A percentile compares a stretch with the other conserved stretches of the same genome.
Evolutionary conservation across 768 basidiomycete genomes (phyloP).

Genomic region (Chiua virens): DNA sequence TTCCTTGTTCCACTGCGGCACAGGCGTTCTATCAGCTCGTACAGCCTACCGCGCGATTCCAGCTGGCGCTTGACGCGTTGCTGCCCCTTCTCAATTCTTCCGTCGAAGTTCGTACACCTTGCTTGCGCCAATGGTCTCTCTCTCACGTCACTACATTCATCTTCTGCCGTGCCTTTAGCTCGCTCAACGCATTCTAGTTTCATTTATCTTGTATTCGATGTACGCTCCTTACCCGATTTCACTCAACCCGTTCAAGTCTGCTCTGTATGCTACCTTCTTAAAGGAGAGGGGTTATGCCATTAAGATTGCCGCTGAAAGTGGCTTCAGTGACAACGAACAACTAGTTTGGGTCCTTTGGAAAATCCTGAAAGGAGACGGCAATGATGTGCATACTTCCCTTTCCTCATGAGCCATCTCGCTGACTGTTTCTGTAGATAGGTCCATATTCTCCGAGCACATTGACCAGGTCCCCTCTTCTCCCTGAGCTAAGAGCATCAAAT

Average conservation of each 20-base stretch:
- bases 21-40: conserved; percentile 76
- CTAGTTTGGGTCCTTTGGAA: conserved; percentile 88
- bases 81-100: conserved; percentile 65
- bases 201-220: conserved; percentile 77
- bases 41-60: conserved; percentile 74
- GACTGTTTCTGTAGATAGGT: conserved; percentile 56
- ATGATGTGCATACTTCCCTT: conserved; percentile 51
- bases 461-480: conserved; percentile 71
- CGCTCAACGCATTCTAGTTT: conserved; percentile 71
- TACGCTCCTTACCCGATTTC: conserved; percentile 79
- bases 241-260: conserved; percentile 81
- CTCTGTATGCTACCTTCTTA: conserved; percentile 62
- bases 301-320: conserved; percentile 44
- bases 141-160: conserved; percentile 13
- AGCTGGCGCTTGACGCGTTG: conserved; percentile 80
- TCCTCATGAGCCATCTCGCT: background rate
- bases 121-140: conserved; percentile 12
- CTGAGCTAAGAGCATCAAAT: conserved; percentile 72
- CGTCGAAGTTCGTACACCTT: conserved; percentile 48
- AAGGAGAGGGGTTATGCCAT: conserved; percentile 67
- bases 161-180: conserved; percentile 41
- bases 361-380: conserved; percentile 79
- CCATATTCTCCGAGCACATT: conserved; percentile 77
- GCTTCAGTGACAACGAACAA: conserved; percentile 65
- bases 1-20: conserved; percentile 77